Evolutionary conservation across 2,329 filamentous ascomycete species (phyloP), one percentile per base, ranked within the genome.

Genomic region (Cercospora sp.): DNA sequence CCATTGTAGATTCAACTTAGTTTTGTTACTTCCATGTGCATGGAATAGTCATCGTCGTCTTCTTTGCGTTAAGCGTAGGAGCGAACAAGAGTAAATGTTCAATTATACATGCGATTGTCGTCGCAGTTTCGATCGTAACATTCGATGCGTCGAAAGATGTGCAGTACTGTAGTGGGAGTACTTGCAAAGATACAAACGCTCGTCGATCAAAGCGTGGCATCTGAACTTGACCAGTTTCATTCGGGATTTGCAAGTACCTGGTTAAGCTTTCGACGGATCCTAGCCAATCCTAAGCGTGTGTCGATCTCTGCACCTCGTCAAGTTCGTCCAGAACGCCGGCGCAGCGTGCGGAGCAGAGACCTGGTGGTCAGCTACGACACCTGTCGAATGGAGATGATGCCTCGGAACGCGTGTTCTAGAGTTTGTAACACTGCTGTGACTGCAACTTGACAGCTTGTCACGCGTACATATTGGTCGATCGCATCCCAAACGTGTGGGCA

Each of bases 191-290:
- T 28, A 39, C 58, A 39, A 39, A 39, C 39, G 33, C 33, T 33
- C 18, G 59, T 45, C 60, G 60, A 62, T 62, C 60, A 48, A 30
- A 51, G 36, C 60, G 42, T 30, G 42, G 60, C 58, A 55, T 36
- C 28, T 59, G 48, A 42, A 42, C 60, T 62, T 48, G 36, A 48
- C 60, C 60, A 48, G 20, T 48, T 62, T 48, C 60, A 62, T 62
- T 51, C 60, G 60, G 60, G 60, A 51, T 51, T 62, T 62, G 18
- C 60, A 23, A 45, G 36, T 62, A 23, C 36, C 28, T 23, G 16
- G 7, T 45, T 51, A 62, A 62, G 60, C 36, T 62, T 62, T 62
- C n/a, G 42, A 18, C 60, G 36, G 60, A 28, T 48, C n/a, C 36
- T 18, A 20, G 28, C 18, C 39, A 62, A 33, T 36, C 31, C 28